Conservation (phyloP, 2,329 filamentous ascomycete genomes). For the Xylaria digitata region DNA sequence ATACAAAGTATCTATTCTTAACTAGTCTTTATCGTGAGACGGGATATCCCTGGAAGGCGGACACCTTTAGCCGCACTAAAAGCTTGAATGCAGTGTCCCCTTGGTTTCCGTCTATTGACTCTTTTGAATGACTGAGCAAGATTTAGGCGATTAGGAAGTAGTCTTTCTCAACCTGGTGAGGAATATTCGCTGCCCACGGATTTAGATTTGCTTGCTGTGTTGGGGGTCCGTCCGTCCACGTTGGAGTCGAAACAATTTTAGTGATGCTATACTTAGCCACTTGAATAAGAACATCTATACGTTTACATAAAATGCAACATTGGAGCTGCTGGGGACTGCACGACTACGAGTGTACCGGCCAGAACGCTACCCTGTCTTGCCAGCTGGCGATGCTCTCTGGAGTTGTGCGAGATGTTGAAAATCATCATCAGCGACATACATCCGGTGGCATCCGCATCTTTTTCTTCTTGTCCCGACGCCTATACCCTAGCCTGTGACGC, state of each 20-base stretch:
- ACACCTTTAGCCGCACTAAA: background rate
- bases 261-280: slow-evolving; percentile 5
- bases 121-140: background rate
- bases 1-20: background rate
- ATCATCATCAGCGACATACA: background rate
- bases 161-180: background rate
- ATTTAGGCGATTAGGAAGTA: background rate
- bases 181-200: background rate
- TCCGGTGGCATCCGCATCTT: background rate
- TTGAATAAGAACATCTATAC: slow-evolving; percentile 1
- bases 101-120: background rate
- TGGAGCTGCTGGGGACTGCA: background rate
- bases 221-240: background rate
- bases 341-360: background rate
- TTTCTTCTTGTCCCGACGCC: slow-evolving; percentile 63
- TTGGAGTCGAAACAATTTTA: background rate
- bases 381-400: background rate
- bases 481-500: slow-evolving; percentile 5
- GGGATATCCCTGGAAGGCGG: background rate
- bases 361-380: background rate
- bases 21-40: background rate
- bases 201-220: background rate
- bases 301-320: background rate
- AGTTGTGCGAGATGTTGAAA: background rate
- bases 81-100: background rate